Evolutionary conservation across 1,139 yeast genomes (phyloP), one percentile per base, ranked within the genome.

Genomic region (Blastobotrys illinoisensis): DNA sequence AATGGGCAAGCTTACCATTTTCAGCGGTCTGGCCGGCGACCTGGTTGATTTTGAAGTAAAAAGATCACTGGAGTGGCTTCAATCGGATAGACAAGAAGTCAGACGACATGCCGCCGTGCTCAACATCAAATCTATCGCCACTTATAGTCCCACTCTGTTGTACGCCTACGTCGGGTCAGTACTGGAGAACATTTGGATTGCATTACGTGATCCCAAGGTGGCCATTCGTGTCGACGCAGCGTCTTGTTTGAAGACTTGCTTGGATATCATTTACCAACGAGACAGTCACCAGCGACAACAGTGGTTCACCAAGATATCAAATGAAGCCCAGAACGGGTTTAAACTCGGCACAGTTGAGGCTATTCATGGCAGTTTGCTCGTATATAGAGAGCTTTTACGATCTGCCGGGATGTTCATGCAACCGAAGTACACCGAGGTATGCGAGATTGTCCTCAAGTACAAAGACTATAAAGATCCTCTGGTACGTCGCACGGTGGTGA

Each of bases 1-100:
- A 0, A 75, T 93, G 62, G 98, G 98, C 6, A 86, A 86, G 62
- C 74, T 93, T 60, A 96, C 98, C 0, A 82, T 86, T 1, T 91
- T 96, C 0, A 96, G 96, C 23, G 95, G 96, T 0, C 73, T 90
- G 54, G 88, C 96, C 0, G 90, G 95, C 0, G 97, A 90, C 55
- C 86, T 93, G 69, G 97, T 93, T 26, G 97, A 91, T 60, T 87
- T 83, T 63, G 97, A 93, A 68, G 95, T 95, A 11, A 88, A 87
- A 65, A 78, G 90, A 54, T 90, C 97, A 48, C 77, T 91, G 53
- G 98, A 93, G 69, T 87, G 97, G 95, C 78, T 93, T 40, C 91
- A 87, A 55, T 78, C 85, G 20, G 91, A 86, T 62, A 85, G 88
- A 62, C 91, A 86, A 65, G 97, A 89, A 63, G 80, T 80, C 54